Evolutionary conservation across 805 yeast species (phyloP).

Genomic region (Nematodospora valgi): DNA sequence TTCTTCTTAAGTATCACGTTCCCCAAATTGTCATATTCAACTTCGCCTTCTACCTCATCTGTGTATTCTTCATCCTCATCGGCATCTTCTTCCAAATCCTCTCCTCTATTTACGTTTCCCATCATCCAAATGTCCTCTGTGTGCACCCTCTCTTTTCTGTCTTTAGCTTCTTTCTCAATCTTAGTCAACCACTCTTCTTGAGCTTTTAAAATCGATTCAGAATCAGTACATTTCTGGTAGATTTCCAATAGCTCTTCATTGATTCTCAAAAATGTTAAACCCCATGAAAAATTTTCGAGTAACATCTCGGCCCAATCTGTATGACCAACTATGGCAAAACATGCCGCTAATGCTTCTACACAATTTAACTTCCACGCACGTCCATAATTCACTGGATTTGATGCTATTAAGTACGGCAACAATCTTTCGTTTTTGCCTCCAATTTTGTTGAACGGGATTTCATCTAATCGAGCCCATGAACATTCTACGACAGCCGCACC

Average conservation of each 20-base stretch:
- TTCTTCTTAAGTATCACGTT: constrained; percentile 13
- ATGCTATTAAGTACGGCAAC: constrained; percentile 90
- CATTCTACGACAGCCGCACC: constrained; percentile 99
- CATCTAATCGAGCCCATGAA: constrained; percentile 97
- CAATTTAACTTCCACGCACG: constrained; percentile 94
- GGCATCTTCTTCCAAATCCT: constrained; percentile 8
- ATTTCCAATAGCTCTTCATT: constrained; percentile 73
- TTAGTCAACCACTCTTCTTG: constrained; percentile 72
- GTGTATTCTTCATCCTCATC: constrained; percentile 11
- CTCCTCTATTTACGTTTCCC: constrained; percentile 67
- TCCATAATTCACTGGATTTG: constrained; percentile 96
- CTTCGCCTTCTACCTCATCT: constrained; percentile 12
- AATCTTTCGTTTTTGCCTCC: constrained; percentile 89
- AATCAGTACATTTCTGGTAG: constrained; percentile 78
- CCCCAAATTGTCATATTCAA: constrained; percentile 17
- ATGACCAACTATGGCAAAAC: constrained; percentile 91
- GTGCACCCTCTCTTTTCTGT: constrained; percentile 51
- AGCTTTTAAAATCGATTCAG: constrained; percentile 66
- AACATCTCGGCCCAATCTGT: constrained; percentile 82
- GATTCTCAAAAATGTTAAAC: constrained; percentile 77
- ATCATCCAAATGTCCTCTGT: constrained; percentile 69
- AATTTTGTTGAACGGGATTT: constrained; percentile 88
- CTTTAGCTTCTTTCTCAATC: constrained; percentile 63
- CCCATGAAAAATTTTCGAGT: constrained; percentile 86
- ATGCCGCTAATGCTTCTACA: constrained; percentile 96